phyloP scores from a whole-genome alignment of 2,329 filamentous ascomycete genomes.

The Aspergillus fischeri region DNA sequence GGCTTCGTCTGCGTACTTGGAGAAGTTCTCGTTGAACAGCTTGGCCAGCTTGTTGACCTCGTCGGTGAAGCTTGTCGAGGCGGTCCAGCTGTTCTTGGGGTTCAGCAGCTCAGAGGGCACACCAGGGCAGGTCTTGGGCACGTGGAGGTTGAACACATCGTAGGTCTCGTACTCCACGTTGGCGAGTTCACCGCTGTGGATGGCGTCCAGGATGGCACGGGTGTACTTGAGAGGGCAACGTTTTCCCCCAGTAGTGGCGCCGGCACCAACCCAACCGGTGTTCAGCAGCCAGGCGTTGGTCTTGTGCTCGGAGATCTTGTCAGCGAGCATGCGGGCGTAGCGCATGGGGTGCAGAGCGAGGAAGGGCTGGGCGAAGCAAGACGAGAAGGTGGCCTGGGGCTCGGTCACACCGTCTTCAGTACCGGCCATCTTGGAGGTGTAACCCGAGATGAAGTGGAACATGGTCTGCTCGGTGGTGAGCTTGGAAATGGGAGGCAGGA shows the following conservation, averaged over 20 bases:
- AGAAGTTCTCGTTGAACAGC: constrained; percentile 95
- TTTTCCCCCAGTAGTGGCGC: constrained; percentile 86
- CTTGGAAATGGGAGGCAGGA: constrained; percentile 96
- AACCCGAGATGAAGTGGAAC: constrained; percentile 99
- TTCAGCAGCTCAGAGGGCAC: constrained; percentile 92
- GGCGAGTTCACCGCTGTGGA: constrained; percentile 94
- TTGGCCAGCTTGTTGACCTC: constrained; percentile 87
- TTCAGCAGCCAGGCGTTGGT: constrained; percentile 98
- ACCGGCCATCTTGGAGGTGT: constrained; percentile 99
- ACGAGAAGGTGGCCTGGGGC: constrained; percentile 97
- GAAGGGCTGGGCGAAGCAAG: constrained; percentile 99
- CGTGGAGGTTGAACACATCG: constrained; percentile 91
- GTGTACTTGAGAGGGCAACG: constrained; percentile 98
- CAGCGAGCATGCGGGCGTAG: constrained; percentile 96
- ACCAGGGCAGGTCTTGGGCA: constrained; percentile 86
- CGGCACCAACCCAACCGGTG: constrained; percentile 95
- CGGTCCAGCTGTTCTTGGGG: constrained; percentile 88
- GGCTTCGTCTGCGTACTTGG: constrained; percentile 85
- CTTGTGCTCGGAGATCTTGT: constrained; percentile 94
- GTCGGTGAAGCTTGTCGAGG: constrained; percentile 72
- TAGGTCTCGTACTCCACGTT: constrained; percentile 92
- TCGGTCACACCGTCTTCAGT: constrained; percentile 96
- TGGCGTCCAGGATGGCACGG: constrained; percentile 94
- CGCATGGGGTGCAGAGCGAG: constrained; percentile 97
- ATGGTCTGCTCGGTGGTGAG: constrained; percentile 92